phyloP scores from a whole-genome alignment of 1,284 basidiomycete genomes.

The Marasmius oreades region DNA sequence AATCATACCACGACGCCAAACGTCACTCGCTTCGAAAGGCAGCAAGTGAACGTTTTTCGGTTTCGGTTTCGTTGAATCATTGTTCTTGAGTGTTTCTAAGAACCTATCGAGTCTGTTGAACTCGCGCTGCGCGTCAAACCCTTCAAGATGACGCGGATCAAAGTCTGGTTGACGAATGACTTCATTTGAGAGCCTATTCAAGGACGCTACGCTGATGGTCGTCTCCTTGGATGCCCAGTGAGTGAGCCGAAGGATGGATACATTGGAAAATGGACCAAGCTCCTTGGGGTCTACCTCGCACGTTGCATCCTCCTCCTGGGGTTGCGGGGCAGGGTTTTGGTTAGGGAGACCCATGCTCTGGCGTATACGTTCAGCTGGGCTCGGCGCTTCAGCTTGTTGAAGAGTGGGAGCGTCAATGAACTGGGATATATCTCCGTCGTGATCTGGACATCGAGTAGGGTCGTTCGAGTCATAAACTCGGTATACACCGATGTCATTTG shows the following conservation, averaged over 20 bases:
- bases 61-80: too few relatives aligned
- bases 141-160: not conserved
- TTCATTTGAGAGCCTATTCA: too few relatives aligned
- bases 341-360: too few relatives aligned
- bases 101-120: not conserved
- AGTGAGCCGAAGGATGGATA: not conserved
- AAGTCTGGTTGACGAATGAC: constrained; percentile 1
- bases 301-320: too few relatives aligned
- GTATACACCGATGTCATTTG: constrained; percentile 2
- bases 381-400: not conserved
- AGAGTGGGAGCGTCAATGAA: not conserved
- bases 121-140: not conserved
- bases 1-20: too few relatives aligned
- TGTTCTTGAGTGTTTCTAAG: too few relatives aligned
- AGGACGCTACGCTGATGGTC: not conserved
- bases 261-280: not conserved
- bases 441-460: constrained; percentile 1
- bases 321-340: too few relatives aligned
- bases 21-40: constrained; percentile 2
- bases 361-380: not conserved
- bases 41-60: constrained; percentile 1
- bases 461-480: not conserved
- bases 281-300: too few relatives aligned
- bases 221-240: not conserved
- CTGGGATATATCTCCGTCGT: not conserved